Evolutionary conservation across 2,329 filamentous ascomycete genomes (phyloP).

Genomic region (Talaromyces rugulosus): DNA sequence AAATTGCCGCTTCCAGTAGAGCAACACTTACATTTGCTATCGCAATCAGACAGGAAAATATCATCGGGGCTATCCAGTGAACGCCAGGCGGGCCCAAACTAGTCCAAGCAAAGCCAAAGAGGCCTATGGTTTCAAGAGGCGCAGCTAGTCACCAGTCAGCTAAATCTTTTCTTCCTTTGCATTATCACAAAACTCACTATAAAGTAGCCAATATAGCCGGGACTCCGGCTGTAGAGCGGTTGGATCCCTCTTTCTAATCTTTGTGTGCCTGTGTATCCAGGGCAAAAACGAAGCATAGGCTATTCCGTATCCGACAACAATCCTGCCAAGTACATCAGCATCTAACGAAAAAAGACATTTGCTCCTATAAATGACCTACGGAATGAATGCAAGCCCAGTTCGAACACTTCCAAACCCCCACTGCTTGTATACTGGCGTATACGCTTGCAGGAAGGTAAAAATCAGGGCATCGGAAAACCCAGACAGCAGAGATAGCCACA

Average conservation of each 20-base stretch:
- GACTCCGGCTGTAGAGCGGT: conserved; percentile 58
- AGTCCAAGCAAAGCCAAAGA: conserved; percentile 60
- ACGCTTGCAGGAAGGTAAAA: conserved; percentile 63
- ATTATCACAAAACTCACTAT: conserved; percentile 27
- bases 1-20: neutral
- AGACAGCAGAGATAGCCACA: conserved; percentile 57
- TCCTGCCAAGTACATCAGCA: conserved; percentile 22
- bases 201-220: conserved; percentile 57
- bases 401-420: conserved; percentile 53
- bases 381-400: conserved; percentile 51
- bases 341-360: neutral
- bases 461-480: conserved; percentile 63
- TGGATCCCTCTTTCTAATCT: conserved; percentile 35
- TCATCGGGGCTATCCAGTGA: conserved; percentile 59
- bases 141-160: conserved; percentile 35
- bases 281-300: conserved; percentile 55
- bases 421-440: conserved; percentile 55
- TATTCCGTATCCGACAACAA: conserved; percentile 55
- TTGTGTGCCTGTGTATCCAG: conserved; percentile 43
- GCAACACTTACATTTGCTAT: conserved; percentile 52
- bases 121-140: conserved; percentile 54
- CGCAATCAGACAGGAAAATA: conserved; percentile 56
- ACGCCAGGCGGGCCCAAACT: conserved; percentile 50
- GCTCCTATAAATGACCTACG: conserved; percentile 30
- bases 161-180: neutral